These are phyloP conservation scores for Apiosordaria backusii DNA, from an alignment of 495 filamentous ascomycete species.

Conservation along the genomic window DNA sequence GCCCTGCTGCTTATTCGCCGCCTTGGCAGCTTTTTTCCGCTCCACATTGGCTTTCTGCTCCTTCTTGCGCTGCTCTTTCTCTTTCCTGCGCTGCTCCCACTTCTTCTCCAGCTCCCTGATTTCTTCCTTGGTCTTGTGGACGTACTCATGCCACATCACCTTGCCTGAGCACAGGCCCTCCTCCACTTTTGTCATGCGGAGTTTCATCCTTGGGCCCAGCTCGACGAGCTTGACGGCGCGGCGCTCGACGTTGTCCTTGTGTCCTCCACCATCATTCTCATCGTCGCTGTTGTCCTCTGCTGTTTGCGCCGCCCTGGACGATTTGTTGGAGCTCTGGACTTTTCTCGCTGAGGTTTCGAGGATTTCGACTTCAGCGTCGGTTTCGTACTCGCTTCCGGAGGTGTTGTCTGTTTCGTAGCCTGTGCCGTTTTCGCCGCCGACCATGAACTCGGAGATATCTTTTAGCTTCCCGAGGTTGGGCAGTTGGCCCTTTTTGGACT, in stretches of 20 bases:
- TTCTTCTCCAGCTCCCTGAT: slow-evolving; percentile 69
- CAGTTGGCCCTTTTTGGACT: slow-evolving; percentile 63
- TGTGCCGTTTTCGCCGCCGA: slow-evolving; percentile 67
- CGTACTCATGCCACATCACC: slow-evolving; percentile 95
- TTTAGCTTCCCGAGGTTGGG: slow-evolving; percentile 87
- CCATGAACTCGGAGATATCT: slow-evolving; percentile 94
- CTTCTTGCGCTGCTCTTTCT: slow-evolving; percentile 77
- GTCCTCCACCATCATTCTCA: slow-evolving; percentile 35
- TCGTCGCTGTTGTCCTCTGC: slow-evolving; percentile 27
- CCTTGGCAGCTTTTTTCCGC: slow-evolving; percentile 64
- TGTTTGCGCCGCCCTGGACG: slow-evolving; percentile 40
- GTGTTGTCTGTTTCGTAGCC: slow-evolving; percentile 82
- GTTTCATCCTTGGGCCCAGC: slow-evolving; percentile 81
- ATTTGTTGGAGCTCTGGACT: slow-evolving; percentile 57
- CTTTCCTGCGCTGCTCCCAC: slow-evolving; percentile 72
- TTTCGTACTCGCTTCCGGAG: slow-evolving; percentile 87
- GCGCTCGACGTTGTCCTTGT: slow-evolving; percentile 60
- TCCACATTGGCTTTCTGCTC: slow-evolving; percentile 84
- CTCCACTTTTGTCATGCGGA: slow-evolving; percentile 93
- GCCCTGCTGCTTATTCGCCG: slow-evolving; percentile 48
- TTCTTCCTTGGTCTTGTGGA: slow-evolving; percentile 77
- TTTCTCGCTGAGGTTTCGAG: slow-evolving; percentile 68
- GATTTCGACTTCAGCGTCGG: slow-evolving; percentile 93
- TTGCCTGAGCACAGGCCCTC: slow-evolving; percentile 88
- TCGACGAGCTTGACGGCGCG: slow-evolving; percentile 87